Evolutionary conservation across 1,284 basidiomycete genomes (phyloP).

Genomic region (Psilocybe mexicana): DNA sequence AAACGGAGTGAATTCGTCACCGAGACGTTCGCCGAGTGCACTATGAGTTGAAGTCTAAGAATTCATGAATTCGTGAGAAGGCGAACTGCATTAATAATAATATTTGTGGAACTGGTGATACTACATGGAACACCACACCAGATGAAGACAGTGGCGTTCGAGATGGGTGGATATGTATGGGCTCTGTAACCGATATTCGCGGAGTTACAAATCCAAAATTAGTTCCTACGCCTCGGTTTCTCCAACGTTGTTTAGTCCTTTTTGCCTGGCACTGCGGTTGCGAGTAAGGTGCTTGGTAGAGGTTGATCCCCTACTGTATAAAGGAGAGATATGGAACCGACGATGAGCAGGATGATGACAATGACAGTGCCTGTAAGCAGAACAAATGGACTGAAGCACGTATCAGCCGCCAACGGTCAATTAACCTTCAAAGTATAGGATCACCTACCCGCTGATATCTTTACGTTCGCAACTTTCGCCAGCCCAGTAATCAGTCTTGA

Average conservation of each 20-base stretch:
- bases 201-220: neutral
- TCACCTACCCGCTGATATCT: conserved; percentile 72
- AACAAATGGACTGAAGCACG: conserved; percentile 60
- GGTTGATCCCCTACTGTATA: conserved; percentile 59
- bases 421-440: neutral
- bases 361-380: conserved; percentile 70
- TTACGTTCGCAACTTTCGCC: conserved; percentile 73
- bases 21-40: neutral
- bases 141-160: neutral
- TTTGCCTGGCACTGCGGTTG: conserved; percentile 53
- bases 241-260: conserved; percentile 42
- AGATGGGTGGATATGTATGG: neutral
- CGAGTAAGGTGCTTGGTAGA: conserved; percentile 71
- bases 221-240: neutral
- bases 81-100: neutral
- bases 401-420: neutral
- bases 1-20: neutral
- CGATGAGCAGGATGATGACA: conserved; percentile 60
- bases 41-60: neutral
- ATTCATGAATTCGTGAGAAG: neutral
- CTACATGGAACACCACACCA: neutral
- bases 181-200: conserved; percentile 1
- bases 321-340: conserved; percentile 68
- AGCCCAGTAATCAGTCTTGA: conserved; percentile 67
- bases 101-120: conserved; percentile 2